Evolutionary conservation across 768 basidiomycete genomes (phyloP), one percentile per base, ranked within the genome.

Genomic region (Macrolepiota fuliginosa): DNA sequence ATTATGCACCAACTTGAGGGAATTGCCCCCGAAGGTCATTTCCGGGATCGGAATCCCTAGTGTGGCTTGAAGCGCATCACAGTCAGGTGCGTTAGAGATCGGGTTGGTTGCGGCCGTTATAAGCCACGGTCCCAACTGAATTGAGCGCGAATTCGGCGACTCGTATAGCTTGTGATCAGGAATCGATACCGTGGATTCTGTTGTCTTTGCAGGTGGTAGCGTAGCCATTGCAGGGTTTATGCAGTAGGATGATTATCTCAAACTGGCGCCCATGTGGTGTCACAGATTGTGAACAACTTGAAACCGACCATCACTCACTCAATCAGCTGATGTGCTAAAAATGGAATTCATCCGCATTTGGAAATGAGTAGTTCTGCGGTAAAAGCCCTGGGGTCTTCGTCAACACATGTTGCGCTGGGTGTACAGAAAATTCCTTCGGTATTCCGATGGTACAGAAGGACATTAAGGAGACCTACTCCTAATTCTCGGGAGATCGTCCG

Each of bases 1-100:
- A 25, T 70, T 76, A 67, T 98, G 92, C 35, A 81, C 78, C 25
- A 98, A 74, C 3, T 79, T 76, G 9, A 99, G 80, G 15, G 71
- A 71, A 73, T 98, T 98, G 72, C 83, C 85, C 4, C 94, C 95
- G 68, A 98, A 98, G 0, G 92, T 94, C 94, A 98, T 98, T 72
- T 99, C 97, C 2, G 97, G 97, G 1, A 96, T 74, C 0, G 96
- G 92, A 25, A 98, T 80, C 2, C 88, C 86, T 3, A 92, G 77
- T 0, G 73, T 66, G 5, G 82, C 75, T 54, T 91, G 88, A 50
- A 93, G 74, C 0, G 79, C 79, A 70, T 96, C 91, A 63, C 85
- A 86, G 66, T 94, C 87, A 49, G 76, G 71, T 1, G 93, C 89
- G 69, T 88, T 89, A 24, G 92, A 91, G 69, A 95, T 96, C 9